Evolutionary conservation across 1,139 yeast genomes (phyloP).

Genomic region (Candida sanyaensis): DNA sequence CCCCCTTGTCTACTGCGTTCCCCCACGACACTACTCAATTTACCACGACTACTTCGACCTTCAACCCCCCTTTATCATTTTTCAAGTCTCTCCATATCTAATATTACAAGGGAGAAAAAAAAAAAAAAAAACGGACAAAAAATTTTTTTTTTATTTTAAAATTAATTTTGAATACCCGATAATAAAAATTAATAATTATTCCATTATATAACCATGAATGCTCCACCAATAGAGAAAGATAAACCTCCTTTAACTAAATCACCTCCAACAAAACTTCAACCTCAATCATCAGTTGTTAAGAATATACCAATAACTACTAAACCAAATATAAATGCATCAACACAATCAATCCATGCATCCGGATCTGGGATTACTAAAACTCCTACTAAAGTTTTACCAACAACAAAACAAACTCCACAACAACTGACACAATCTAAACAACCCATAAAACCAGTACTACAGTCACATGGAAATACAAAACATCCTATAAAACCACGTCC

Average conservation of each 20-base stretch:
- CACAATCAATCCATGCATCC: not conserved
- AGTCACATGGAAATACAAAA: slow-evolving; percentile 1
- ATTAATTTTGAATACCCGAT: too few relatives aligned
- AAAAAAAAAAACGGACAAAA: too few relatives aligned
- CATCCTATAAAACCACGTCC: slow-evolving; percentile 6
- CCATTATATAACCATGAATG: not conserved
- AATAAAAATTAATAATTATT: too few relatives aligned
- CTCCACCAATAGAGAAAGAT: not conserved
- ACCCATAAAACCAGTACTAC: not conserved
- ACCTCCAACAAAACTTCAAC: not conserved
- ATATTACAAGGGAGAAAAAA: too few relatives aligned
- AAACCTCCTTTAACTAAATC: not conserved
- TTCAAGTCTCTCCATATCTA: too few relatives aligned
- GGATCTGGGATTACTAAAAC: not conserved
- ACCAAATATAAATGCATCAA: not conserved
- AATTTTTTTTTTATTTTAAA: too few relatives aligned
- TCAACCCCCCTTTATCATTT: too few relatives aligned
- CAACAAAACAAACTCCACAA: not conserved
- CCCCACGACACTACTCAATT: too few relatives aligned
- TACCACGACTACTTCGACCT: too few relatives aligned
- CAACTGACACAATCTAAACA: not conserved
- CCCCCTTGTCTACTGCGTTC: too few relatives aligned
- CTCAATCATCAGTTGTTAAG: not conserved
- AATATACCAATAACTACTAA: not conserved
- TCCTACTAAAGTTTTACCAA: not conserved